These are phyloP conservation scores for Suillus paluster DNA, from an alignment of 768 basidiomycete species.

Conservation along the genomic window DNA sequence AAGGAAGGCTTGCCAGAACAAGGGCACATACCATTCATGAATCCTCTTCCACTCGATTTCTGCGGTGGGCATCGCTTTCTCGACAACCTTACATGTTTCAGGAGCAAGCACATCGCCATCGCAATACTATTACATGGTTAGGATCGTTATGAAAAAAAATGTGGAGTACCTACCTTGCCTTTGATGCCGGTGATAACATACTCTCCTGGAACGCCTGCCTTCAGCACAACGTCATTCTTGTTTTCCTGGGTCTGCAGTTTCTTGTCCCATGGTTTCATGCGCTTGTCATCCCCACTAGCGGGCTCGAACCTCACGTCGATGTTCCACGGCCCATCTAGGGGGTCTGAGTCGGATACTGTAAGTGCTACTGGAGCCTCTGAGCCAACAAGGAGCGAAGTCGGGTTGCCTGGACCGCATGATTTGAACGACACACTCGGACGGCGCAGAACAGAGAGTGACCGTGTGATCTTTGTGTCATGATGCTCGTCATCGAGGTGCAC, in stretches of 20 bases:
- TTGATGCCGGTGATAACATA: constrained; percentile 73
- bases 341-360: constrained; percentile 55
- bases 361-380: constrained; percentile 63
- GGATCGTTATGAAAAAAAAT: constrained; percentile 3
- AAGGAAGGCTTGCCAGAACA: constrained; percentile 9
- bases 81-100: constrained; percentile 75
- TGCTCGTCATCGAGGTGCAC: constrained; percentile 49
- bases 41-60: constrained; percentile 90
- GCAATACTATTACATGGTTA: constrained; percentile 57
- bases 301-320: constrained; percentile 68
- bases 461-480: constrained; percentile 50
- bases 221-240: constrained; percentile 49
- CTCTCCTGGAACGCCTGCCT: constrained; percentile 69
- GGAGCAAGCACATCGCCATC: constrained; percentile 84
- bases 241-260: constrained; percentile 54
- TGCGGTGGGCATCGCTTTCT: constrained; percentile 77
- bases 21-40: constrained; percentile 74
- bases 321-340: constrained; percentile 72
- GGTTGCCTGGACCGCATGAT: constrained; percentile 70
- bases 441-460: constrained; percentile 71
- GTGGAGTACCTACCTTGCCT: constrained; percentile 56
- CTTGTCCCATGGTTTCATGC: constrained; percentile 65
- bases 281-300: constrained; percentile 41
- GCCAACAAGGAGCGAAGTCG: constrained; percentile 73
- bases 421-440: constrained; percentile 76